Evolutionary conservation across 2,329 filamentous ascomycete genomes (phyloP).

Genomic region (Verticillium dahliae): DNA sequence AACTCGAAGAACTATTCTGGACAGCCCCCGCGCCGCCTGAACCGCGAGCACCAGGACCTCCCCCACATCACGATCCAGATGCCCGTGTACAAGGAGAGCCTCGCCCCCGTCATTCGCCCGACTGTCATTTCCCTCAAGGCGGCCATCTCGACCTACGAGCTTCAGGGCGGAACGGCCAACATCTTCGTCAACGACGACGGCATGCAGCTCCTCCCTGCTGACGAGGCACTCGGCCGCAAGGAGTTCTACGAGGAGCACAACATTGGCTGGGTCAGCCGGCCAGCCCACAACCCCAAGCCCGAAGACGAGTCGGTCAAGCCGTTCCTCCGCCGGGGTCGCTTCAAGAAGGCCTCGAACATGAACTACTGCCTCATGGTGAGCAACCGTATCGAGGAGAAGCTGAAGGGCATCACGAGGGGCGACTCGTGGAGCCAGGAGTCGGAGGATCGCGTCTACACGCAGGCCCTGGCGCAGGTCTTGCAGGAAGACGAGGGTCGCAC

Average conservation of each 20-base stretch:
- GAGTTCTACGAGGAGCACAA: constrained; percentile 53
- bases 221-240: constrained; percentile 39
- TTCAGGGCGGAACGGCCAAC: constrained; percentile 56
- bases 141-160: constrained; percentile 43
- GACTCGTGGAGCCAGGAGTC: constrained; percentile 28
- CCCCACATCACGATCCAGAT: constrained; percentile 38
- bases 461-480: constrained; percentile 36
- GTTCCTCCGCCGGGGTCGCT: constrained; percentile 52
- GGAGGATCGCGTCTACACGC: constrained; percentile 35
- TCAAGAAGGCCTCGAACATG: constrained; percentile 65
- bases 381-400: constrained; percentile 48
- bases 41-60: constrained; percentile 23
- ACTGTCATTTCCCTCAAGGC: constrained; percentile 41
- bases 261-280: constrained; percentile 50
- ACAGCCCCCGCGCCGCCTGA: constrained; percentile 22
- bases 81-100: constrained; percentile 35
- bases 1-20: constrained; percentile 40
- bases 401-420: constrained; percentile 32
- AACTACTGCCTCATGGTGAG: constrained; percentile 54
- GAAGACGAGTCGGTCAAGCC: constrained; percentile 28
- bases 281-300: constrained; percentile 33
- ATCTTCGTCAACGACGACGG: constrained; percentile 66
- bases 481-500: constrained; percentile 43
- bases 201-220: constrained; percentile 51
- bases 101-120: constrained; percentile 34